Evolutionary conservation across 2,329 filamentous ascomycete genomes (phyloP), one percentile per base, ranked within the genome.

Genomic region (Aureobasidium sp.): DNA sequence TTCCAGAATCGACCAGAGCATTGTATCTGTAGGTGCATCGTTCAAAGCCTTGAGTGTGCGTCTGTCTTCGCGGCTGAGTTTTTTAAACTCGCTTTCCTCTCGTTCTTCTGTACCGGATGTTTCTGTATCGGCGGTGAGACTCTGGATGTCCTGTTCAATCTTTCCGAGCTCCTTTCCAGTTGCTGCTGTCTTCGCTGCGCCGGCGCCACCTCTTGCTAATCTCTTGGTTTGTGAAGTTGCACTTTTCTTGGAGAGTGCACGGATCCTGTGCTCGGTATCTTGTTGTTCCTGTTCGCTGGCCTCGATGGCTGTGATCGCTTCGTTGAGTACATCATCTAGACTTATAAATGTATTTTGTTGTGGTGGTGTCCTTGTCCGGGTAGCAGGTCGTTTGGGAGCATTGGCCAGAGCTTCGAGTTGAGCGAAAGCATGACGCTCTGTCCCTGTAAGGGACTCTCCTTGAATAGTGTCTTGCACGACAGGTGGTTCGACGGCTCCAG

Each of bases 1-100:
- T 64, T 90, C 83, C 70, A 92, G 77, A 3, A 87, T 72, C 7
- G 83, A 71, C 87, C 88, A 91, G 10, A 91, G 76, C 55, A 84
- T 82, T 25, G 79, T 74, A 66, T 92, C 89, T 0, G 83, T 83
- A 62, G 75, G 66, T 21, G 85, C 85, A 2, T 67, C 70, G 11
- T 76, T 72, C 75, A 92, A 81, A 42, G 57, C 27, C 6, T 1
- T 5, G 10, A 39, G 21, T 2, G 25, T 29, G 48, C 44, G 57
- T 39, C 27, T 30, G 29, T 48, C 27, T 16, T 48, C 5, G 9
- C 6, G 15, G 15, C 3, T 9, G 45, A 48, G 15, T 5, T 30
- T 15, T 32, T 15, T 9, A 8, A 4, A 48, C n/a, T 48, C 45
- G 13, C 3, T 30, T 16, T 48, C 27, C 7, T 9, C 11, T n/a